These are phyloP conservation scores for Gossypium sturtianum DNA, from an alignment of 345 rosid species.

Conservation along the genomic window DNA sequence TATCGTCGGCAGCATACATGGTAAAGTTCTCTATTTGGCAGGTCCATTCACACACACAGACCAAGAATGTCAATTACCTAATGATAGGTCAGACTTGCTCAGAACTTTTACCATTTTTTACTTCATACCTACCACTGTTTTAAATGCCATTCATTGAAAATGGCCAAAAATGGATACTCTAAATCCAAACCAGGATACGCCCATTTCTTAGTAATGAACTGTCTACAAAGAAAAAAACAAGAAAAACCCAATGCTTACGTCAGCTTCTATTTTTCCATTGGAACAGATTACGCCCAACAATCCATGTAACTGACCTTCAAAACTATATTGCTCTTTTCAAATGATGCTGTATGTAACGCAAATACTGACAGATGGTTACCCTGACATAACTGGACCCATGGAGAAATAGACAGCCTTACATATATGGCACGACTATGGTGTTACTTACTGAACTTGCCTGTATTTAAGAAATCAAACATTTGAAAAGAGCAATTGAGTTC, in stretches of 20 bases:
- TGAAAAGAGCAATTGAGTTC: not conserved
- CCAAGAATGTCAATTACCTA: not conserved
- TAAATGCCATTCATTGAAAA: constrained; percentile 2
- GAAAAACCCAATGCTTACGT: not conserved
- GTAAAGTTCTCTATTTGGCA: constrained; percentile 2
- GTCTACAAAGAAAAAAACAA: not conserved
- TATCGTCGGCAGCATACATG: not conserved
- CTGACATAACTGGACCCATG: not conserved
- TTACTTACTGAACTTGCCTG: not conserved
- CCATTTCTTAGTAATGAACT: not conserved
- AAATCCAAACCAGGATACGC: not conserved
- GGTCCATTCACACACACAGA: not conserved
- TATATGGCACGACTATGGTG: not conserved
- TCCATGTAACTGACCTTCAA: not conserved
- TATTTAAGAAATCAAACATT: constrained; percentile 1
- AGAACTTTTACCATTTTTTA: not conserved
- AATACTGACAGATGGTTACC: not conserved
- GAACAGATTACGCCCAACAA: not conserved
- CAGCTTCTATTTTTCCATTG: constrained; percentile 1
- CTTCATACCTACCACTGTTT: not conserved
- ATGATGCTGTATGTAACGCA: not conserved
- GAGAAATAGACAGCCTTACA: not conserved
- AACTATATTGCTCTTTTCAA: not conserved
- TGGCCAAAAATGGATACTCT: not conserved
- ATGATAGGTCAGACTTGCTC: not conserved